phyloP scores from a whole-genome alignment of 2,329 filamentous ascomycete species.

The Fusarium brachygibbosum region DNA sequence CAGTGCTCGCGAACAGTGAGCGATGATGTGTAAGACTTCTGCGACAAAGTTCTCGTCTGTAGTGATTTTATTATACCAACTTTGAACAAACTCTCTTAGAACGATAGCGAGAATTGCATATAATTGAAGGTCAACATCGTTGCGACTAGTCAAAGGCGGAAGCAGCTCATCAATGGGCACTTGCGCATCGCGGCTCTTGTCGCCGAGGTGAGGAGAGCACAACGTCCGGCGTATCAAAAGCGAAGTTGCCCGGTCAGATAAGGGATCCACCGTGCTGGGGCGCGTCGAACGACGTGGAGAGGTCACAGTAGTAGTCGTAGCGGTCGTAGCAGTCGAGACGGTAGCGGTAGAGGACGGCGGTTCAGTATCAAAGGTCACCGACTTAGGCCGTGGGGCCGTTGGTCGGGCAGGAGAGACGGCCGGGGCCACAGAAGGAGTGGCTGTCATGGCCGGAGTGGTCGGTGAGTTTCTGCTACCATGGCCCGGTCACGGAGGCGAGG shows the following conservation, averaged over 20 bases:
- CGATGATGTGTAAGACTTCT: constrained; percentile 90
- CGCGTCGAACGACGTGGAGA: constrained; percentile 53
- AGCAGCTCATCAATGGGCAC: constrained; percentile 83
- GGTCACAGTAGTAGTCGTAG: constrained; percentile 29
- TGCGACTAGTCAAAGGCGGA: constrained; percentile 92
- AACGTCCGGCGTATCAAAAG: constrained; percentile 86
- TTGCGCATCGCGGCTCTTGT: constrained; percentile 65
- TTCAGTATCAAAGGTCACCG: constrained; percentile 43
- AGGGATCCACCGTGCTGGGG: constrained; percentile 61
- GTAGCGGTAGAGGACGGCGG: constrained; percentile 45
- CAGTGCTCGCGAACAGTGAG: constrained; percentile 88
- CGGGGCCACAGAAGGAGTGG: constrained; percentile 37
- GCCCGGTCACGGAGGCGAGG: constrained; percentile 32
- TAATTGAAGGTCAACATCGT: constrained; percentile 91
- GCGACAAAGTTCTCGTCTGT: constrained; percentile 89
- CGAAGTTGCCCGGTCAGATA: constrained; percentile 83
- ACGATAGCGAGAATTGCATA: constrained; percentile 94
- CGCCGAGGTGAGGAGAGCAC: constrained; percentile 76
- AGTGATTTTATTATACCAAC: constrained; percentile 94
- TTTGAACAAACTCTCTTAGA: constrained; percentile 88
- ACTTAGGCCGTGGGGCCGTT: constrained; percentile 44
- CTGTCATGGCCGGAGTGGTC: constrained; percentile 50
- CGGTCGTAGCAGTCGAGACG: constrained; percentile 3
- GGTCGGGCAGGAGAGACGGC: constrained; percentile 41
- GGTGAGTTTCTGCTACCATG: constrained; percentile 45